Conservation (phyloP, 768 basidiomycete genomes). For the Russula earlei region DNA sequence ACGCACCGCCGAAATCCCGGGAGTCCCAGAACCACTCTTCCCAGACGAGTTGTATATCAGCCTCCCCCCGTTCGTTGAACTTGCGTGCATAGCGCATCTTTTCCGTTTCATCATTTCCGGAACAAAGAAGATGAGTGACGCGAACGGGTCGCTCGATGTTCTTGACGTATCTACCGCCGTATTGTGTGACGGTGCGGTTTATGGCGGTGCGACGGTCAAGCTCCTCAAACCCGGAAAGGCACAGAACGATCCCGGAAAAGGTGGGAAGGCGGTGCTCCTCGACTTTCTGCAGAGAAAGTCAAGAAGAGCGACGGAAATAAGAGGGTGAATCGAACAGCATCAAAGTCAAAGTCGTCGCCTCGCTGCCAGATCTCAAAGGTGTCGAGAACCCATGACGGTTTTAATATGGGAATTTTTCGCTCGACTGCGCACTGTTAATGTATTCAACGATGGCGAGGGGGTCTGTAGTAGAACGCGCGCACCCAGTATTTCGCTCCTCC, state of each 20-base stretch:
- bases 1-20: slow-evolving; percentile 57
- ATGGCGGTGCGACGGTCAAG: slow-evolving; percentile 52
- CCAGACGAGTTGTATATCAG: slow-evolving; percentile 74
- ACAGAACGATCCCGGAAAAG: slow-evolving; percentile 62
- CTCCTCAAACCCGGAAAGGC: slow-evolving; percentile 68
- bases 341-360: slow-evolving; percentile 69
- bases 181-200: slow-evolving; percentile 43
- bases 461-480: slow-evolving; percentile 20
- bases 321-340: slow-evolving; percentile 34
- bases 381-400: slow-evolving; percentile 67
- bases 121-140: slow-evolving; percentile 81
- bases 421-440: slow-evolving; percentile 65
- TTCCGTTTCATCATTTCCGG: slow-evolving; percentile 52
- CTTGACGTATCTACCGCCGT: slow-evolving; percentile 65
- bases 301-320: neutral
- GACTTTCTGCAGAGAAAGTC: slow-evolving; percentile 39
- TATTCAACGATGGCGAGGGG: neutral
- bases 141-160: slow-evolving; percentile 66
- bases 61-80: slow-evolving; percentile 61
- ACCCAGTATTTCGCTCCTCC: slow-evolving; percentile 82
- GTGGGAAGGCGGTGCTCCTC: slow-evolving; percentile 54
- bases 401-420: slow-evolving; percentile 69
- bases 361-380: slow-evolving; percentile 64
- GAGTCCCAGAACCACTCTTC: slow-evolving; percentile 98
- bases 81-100: slow-evolving; percentile 76